A percentile compares a stretch with the other conserved stretches of the same genome.
Evolutionary conservation across 768 basidiomycete species (phyloP).

Genomic region (Podaxis sp.): DNA sequence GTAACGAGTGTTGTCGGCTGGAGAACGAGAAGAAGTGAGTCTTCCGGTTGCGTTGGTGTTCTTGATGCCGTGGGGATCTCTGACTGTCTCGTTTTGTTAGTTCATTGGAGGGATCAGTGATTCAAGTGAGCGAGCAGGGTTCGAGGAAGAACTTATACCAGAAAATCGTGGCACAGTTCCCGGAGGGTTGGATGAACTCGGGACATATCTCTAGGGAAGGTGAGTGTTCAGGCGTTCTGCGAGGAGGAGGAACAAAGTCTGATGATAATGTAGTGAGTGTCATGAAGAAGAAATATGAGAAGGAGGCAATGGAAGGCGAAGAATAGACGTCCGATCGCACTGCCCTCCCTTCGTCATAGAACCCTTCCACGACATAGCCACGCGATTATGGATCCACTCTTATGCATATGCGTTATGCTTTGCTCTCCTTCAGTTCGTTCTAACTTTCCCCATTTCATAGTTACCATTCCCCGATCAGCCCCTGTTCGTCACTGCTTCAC

Average conservation of each 20-base stretch:
- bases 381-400: too few species aligned
- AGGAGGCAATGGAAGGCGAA: slow-evolving; percentile 67
- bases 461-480: too few species aligned
- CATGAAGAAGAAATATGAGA: slow-evolving; percentile 81
- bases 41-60: slow-evolving; percentile 16
- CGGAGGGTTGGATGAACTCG: slow-evolving; percentile 82
- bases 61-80: not conserved
- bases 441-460: not conserved
- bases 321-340: not conserved
- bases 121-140: slow-evolving; percentile 80
- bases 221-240: slow-evolving; percentile 30
- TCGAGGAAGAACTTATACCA: slow-evolving; percentile 79
- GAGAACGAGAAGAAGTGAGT: slow-evolving; percentile 48
- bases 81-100: slow-evolving; percentile 19
- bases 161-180: slow-evolving; percentile 83
- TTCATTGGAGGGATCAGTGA: slow-evolving; percentile 65
- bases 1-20: slow-evolving; percentile 77
- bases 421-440: not conserved
- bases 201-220: slow-evolving; percentile 88
- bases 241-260: not conserved
- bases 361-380: not conserved
- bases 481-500: too few species aligned
- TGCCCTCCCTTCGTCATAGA: not conserved
- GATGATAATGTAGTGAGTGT: slow-evolving; percentile 60
- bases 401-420: not conserved